A percentile compares a stretch with the other conserved stretches of the same genome.
Conservation (phyloP, 352 stramenopile genomes). For the Phytopythium vexans region DNA sequence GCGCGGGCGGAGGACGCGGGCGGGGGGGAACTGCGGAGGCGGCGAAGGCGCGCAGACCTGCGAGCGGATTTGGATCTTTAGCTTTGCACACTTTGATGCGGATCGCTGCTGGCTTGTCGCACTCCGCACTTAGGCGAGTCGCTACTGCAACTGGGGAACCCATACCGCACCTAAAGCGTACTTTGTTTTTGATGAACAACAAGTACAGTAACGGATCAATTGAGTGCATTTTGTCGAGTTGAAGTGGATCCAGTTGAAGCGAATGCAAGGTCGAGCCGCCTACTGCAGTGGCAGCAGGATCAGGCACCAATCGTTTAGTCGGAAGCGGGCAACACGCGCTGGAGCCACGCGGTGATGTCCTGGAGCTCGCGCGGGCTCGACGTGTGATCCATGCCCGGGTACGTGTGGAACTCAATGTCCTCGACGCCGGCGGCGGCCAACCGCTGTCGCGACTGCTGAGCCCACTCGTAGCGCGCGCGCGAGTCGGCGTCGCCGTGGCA, state of each 20-base stretch:
- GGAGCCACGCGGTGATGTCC: constrained; percentile 48
- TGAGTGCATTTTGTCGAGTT: too few relatives aligned
- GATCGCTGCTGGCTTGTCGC: too few relatives aligned
- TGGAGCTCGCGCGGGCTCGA: constrained; percentile 48
- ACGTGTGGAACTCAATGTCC: constrained; percentile 60
- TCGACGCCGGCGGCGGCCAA: constrained; percentile 40
- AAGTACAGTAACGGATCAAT: too few relatives aligned
- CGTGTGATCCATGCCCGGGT: constrained; percentile 53
- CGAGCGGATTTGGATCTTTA: neutral
- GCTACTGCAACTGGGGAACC: too few relatives aligned
- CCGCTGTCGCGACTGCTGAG: constrained; percentile 34
- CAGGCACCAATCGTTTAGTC: neutral
- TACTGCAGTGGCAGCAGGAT: neutral
- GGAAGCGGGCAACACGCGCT: constrained; percentile 33
- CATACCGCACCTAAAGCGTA: neutral
- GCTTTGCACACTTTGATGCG: neutral
- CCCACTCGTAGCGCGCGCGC: constrained; percentile 46
- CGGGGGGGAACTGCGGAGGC: neutral
- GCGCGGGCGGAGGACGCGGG: neutral
- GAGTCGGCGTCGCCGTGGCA: constrained; percentile 63
- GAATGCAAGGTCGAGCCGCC: neutral
- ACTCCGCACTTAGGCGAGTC: too few relatives aligned
- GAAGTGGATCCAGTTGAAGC: neutral
- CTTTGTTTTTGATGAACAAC: too few relatives aligned
- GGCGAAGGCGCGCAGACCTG: neutral